Evolutionary conservation across 2,329 filamentous ascomycete species (phyloP).

Genomic region (Sporothrix schenckii): DNA sequence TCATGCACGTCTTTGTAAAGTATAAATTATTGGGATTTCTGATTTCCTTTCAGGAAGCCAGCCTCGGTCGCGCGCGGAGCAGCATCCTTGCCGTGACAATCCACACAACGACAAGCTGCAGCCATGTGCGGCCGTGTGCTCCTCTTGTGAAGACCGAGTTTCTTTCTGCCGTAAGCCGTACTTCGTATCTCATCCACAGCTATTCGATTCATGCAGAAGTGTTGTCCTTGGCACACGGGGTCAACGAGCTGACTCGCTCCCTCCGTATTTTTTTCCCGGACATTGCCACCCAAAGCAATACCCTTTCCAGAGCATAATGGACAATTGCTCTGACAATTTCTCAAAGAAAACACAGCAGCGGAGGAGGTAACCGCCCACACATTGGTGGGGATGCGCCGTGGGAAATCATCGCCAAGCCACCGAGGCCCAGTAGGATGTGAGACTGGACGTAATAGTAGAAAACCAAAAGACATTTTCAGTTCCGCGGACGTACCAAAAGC

Average conservation of each 20-base stretch:
- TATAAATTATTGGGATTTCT: neutral
- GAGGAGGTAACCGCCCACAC: neutral
- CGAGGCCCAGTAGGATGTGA: constrained; percentile 6
- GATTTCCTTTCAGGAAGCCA: neutral
- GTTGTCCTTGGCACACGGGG: too few relatives aligned
- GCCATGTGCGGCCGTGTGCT: neutral
- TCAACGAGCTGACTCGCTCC: neutral
- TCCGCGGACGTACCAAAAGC: neutral
- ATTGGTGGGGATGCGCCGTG: neutral
- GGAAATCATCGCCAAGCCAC: constrained; percentile 1
- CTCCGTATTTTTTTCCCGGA: neutral
- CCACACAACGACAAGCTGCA: neutral
- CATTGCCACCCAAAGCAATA: constrained; percentile 2
- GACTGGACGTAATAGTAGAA: neutral
- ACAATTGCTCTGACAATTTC: too few relatives aligned
- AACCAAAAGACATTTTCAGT: neutral
- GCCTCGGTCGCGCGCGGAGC: neutral
- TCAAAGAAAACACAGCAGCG: neutral
- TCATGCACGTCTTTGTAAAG: too few relatives aligned
- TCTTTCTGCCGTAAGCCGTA: too few relatives aligned
- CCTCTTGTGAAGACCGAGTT: too few relatives aligned
- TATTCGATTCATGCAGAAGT: too few relatives aligned
- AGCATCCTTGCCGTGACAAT: neutral
- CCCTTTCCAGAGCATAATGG: neutral
- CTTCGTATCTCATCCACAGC: too few relatives aligned